phyloP scores from a whole-genome alignment of 2,329 filamentous ascomycete species.

The Intubia oerlemansii region DNA sequence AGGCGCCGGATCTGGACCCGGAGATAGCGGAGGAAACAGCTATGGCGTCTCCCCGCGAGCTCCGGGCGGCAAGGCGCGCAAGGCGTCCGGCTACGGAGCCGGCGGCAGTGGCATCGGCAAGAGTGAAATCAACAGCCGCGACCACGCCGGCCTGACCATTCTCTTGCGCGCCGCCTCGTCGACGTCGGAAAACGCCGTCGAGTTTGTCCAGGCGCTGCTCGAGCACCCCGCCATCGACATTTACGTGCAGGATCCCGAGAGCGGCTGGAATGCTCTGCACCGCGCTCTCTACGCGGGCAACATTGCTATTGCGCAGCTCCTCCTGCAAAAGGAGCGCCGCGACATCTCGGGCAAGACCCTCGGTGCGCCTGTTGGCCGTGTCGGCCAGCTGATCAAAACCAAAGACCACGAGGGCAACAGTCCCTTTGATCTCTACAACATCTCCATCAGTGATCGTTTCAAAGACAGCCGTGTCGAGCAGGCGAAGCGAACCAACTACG shows the following conservation, averaged over 20 bases:
- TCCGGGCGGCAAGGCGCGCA: conserved; percentile 24
- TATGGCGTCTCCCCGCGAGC: not conserved
- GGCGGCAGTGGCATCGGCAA: conserved; percentile 20
- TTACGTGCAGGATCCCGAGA: conserved; percentile 73
- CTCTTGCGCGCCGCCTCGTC: conserved; percentile 72
- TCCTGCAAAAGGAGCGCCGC: conserved; percentile 57
- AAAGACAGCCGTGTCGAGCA: too few species aligned
- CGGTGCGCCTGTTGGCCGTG: conserved; percentile 34
- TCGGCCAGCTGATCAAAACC: conserved; percentile 68
- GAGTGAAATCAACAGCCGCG: conserved; percentile 66
- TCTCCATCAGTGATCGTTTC: conserved; percentile 48
- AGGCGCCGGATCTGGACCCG: too few species aligned
- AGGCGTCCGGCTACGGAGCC: conserved; percentile 25
- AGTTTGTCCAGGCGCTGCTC: conserved; percentile 60
- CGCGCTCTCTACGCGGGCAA: conserved; percentile 81
- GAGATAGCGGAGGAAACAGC: conserved; percentile 2
- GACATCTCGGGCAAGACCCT: conserved; percentile 39
- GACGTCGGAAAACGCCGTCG: conserved; percentile 41
- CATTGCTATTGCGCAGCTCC: conserved; percentile 59
- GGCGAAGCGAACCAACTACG: not conserved
- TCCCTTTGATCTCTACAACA: conserved; percentile 79
- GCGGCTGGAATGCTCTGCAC: conserved; percentile 89
- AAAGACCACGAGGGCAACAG: conserved; percentile 92
- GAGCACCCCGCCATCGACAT: conserved; percentile 69
- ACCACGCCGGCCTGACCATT: conserved; percentile 61